Base-by-base conservation (phyloP, 2,329 filamentous ascomycete species). In the Aspergillus jensenii region DNA sequence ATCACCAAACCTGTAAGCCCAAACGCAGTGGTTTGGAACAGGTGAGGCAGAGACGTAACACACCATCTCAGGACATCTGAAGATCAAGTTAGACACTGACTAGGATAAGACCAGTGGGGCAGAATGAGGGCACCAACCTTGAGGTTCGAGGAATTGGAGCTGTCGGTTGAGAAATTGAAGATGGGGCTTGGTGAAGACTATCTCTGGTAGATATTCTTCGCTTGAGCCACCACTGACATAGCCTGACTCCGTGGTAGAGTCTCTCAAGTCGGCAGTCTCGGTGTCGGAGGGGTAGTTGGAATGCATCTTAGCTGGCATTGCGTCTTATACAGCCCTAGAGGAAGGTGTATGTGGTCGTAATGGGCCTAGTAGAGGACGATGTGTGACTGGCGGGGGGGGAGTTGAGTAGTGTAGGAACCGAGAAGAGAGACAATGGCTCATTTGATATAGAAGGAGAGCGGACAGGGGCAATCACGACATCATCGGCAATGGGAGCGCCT, bases 211-310 rank as follows among this genome's bases (percentile, higher is more conserved):
- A 64, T 80, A 80, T 52, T 81, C 79, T 44, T 84, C 80, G 66
- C 84, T 88, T 35, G 85, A 87, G 52, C 82, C 81, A 43, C 84
- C 88, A 76, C 77, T 90, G 25, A 84, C 88, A 77, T 79, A 90
- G 69, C 87, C 90, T 79, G 97, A 97, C 62, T 93, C 93, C 37
- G 93, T 97, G 77, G 96, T 97, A 77, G 96, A 91, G 62, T 83
- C 82, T 59, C 71, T 73, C 41, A 67, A 59, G 52, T 75, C 72
- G 48, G 70, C 59, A 39, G 59, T 68, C 59, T 76, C 75, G 25
- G 62, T 61, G 52, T 74, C 74, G 9, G 70, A 72, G 59, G 71
- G 65, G 65, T 75, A 77, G 62, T 68, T 69, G 57, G 64, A 64
- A 45, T 72, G 67, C 59, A 70, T 68, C 62, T 74, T 75, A 55